Evolutionary conservation across 768 basidiomycete species (phyloP), one percentile per base, ranked within the genome.

Genomic region (Hypsizygus marmoreus): DNA sequence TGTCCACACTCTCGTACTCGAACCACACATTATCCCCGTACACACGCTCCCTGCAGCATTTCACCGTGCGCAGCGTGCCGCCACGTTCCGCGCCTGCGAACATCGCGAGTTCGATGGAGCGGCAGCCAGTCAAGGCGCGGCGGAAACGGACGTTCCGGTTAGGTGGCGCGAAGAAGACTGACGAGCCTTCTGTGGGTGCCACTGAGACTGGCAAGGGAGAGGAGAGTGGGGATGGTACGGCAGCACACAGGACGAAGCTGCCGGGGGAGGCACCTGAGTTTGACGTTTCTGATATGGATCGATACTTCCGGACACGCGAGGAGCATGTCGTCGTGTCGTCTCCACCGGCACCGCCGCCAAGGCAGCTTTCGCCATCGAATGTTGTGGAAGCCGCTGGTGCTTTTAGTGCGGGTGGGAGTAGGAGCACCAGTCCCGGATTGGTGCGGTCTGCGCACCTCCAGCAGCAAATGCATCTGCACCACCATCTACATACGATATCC

Each of bases 11-110:
- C 35, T 85, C 82, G 14, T 77, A 86, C 55, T 93, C 92, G 1
- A 92, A 97, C 58, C 95, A 97, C 59, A 99, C 95, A 0, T 72
- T 99, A 3, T 92, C 89, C 1, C 95, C 95, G 0, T 97, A 95
- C 65, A 97, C 95, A 5, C 82, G 92, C 43, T 84, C 87, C 11
- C 75, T 93, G 22, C 86, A 88, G 49, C 93, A 97, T 65, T 95
- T 95, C 63, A 91, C 94, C 1, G 92, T 97, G 10, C 80, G 94
- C 24, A 91, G 90, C 47, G 89, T 86, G 17, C 93, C 92, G 0
- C 88, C 85, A 14, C 72, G 81, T 24, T 59, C 56, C 8, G 59
- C 65, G 19, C 41, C 59, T 2, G 49, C 49, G 17, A 50, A 54
- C 12, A 28, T 51, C 4, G 41, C 48, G 11, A 44, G 53, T 35